These are phyloP conservation scores for Neurospora sp. DNA, from an alignment of 495 filamentous ascomycete genomes.

Conservation along the genomic window DNA sequence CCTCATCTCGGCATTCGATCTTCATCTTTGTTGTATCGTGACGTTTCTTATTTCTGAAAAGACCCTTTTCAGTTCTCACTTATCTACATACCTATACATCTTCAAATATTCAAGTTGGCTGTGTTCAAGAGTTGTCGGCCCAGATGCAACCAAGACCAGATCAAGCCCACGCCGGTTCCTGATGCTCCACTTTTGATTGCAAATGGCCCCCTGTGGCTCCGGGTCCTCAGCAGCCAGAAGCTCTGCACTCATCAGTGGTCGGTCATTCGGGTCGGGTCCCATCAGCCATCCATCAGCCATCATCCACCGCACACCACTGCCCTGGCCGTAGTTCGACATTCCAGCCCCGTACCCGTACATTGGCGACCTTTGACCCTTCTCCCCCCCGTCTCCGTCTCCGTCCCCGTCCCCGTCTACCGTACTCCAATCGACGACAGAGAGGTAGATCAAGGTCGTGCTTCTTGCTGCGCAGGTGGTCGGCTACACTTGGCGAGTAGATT, in stretches of 20 bases:
- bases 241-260: not conserved
- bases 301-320: not conserved
- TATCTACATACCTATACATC: not conserved
- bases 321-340: not conserved
- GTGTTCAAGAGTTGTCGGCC: not conserved
- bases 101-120: not conserved
- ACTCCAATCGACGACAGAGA: not conserved
- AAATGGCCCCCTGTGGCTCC: conserved; percentile 7
- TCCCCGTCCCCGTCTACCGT: not conserved
- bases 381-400: not conserved
- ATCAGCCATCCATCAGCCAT: not conserved
- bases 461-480: not conserved
- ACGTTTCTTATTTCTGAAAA: not conserved
- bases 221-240: not conserved
- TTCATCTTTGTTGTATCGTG: not conserved
- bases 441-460: not conserved
- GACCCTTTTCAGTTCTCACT: not conserved
- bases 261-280: not conserved
- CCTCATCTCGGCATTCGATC: not conserved
- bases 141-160: not conserved
- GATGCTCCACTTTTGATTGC: conserved; percentile 19
- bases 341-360: not conserved
- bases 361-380: not conserved
- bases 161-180: conserved; percentile 2
- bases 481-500: not conserved